Evolutionary conservation across 805 yeast species (phyloP), one percentile per base, ranked within the genome.

Genomic region (Saitoella complicata): DNA sequence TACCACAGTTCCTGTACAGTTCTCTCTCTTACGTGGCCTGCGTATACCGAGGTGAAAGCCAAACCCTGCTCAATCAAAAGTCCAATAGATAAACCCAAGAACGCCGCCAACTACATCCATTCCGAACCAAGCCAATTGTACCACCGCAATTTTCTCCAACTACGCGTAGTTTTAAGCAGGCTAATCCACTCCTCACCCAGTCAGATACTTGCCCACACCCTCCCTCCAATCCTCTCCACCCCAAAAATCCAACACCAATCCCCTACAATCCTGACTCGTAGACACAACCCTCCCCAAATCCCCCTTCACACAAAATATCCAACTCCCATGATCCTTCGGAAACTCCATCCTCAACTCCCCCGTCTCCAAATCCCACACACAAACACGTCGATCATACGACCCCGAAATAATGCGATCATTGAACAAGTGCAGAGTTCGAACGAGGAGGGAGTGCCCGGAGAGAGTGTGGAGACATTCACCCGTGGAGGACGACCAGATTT

Each of bases 401-500:
- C 61, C 66, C 4, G 66, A 59, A 4, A 62, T 52, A 21, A 63
- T 57, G 46, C 38, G 37, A 50, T 50, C 38, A 41, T 41, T 45
- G 38, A 52, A 43, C 10, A 54, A 52, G 42, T 54, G 53, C 13
- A 62, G 47, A 6, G 64, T 53, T 60, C 88, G 87, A 7, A 87
- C 91, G 58, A 84, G 88, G 1, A 86, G 87, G 43, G 78, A 75
- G 59, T 87, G 96, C 2, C 94, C 94, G 39, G 62, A 62, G 61
- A 83, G 80, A 2, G 76, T 73, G 44, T 73, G 68, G 10, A 82
- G 54, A 60, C 94, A 82, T 51, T 73, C 71, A 55, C 86, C 83
- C 5, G 80, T 76, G 43, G 72, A 68, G 13, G 31, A 39, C 41
- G 41, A 45, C 95, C 95, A 87, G 76, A 87, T 75, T 49, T 88